Evolutionary conservation across 176 grass and related monocot species (phyloP), one percentile per base, ranked within the genome.

Genomic region (Hyparrhenia diplandra): DNA sequence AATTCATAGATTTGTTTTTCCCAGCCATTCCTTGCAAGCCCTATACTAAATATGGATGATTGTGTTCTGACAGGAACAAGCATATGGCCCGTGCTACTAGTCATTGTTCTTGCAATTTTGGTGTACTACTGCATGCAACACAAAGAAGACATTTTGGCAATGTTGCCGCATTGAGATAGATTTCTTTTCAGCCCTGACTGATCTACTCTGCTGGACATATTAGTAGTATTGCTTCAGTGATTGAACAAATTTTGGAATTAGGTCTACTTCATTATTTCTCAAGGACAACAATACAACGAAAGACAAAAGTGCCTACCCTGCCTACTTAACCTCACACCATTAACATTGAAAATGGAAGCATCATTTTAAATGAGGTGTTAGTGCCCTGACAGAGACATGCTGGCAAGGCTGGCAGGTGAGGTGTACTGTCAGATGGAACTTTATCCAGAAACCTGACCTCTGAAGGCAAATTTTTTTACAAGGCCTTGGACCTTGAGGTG

Each of bases 91-190:
- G 76, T 90, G 36, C 9, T 99, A 67, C 52, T 99, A 57, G 80
- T 89, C 60, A 82, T 95, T 57, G 69, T 95, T 71, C 61, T 95
- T 2, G 88, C 96, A 27, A 74, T 93, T 78, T 73, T 95, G 47
- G 88, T 74, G 76, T 99, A 99, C 82, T 95, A 91, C 82, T 83
- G 40, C 59, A 76, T 85, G 82, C 79, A 89, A 64, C 80, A 82
- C 46, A 91, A 87, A 81, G 84, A 78, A 37, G 77, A 77, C 20
- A 27, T 94, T n/a, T 77, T 85, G 66, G 46, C 69, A 43, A 64
- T 78, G 76, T 45, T 84, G 58, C 69, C 49, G 9, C 73, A 6
- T 20, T 91, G 81, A 88, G 11, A 40, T 67, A n/a, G 42, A 49
- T 3, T 52, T 65, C 29, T 59, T 36, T 67, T 59, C 29, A 25